A percentile compares a stretch with the other conserved stretches of the same genome.
Evolutionary conservation across 1,284 basidiomycete species (phyloP).

Genomic region (Coniferiporia sulphurascens): DNA sequence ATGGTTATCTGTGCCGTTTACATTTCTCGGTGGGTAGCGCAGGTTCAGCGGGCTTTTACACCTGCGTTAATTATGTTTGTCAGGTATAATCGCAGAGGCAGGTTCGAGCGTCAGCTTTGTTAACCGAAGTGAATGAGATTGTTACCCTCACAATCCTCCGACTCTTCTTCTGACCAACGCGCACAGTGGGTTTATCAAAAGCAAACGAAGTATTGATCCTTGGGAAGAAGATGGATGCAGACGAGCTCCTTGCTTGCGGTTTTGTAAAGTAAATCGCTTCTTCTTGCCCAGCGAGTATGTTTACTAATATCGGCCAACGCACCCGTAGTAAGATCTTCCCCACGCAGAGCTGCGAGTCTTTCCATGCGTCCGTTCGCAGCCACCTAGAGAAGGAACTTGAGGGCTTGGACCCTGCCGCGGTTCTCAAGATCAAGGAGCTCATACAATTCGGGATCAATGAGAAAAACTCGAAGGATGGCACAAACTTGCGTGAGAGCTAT

Average conservation of each 20-base stretch:
- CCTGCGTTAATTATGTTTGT: not conserved
- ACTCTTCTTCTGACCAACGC: not conserved
- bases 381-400: conserved; percentile 47
- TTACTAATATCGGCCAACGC: conserved; percentile 10
- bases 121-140: conserved; percentile 47
- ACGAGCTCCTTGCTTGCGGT: conserved; percentile 54
- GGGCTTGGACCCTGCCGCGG: conserved; percentile 48
- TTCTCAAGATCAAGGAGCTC: conserved; percentile 50
- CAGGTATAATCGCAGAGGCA: conserved; percentile 60
- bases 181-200: conserved; percentile 57
- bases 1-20: conserved; percentile 63
- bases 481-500: conserved; percentile 65
- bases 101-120: conserved; percentile 65
- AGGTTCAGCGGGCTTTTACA: not conserved
- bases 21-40: conserved; percentile 51
- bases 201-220: conserved; percentile 67
- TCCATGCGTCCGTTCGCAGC: conserved; percentile 47
- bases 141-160: not conserved
- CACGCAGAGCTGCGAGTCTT: conserved; percentile 43
- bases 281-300: conserved; percentile 1
- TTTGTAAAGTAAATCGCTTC: conserved; percentile 53
- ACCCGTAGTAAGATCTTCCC: conserved; percentile 54
- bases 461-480: conserved; percentile 59
- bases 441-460: conserved; percentile 53
- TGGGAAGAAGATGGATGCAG: conserved; percentile 59